phyloP scores from a whole-genome alignment of 176 grass and related monocot species.

The Elymus sibiricus region DNA sequence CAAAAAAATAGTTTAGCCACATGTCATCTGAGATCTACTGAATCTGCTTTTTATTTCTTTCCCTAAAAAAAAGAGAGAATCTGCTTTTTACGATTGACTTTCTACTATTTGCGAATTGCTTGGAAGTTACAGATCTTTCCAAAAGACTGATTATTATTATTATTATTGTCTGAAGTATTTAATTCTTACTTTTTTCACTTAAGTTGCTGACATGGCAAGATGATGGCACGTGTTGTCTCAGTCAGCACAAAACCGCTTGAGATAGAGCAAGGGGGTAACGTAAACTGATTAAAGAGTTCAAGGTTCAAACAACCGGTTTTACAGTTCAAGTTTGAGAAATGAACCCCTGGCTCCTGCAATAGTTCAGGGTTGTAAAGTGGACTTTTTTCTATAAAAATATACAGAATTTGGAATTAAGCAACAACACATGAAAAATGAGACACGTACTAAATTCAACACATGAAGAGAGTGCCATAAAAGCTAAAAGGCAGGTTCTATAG shows the following conservation, averaged over 20 bases:
- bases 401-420: conserved; percentile 12
- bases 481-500: too few species aligned
- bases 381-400: not conserved
- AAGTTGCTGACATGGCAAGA: not conserved
- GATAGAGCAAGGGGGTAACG: not conserved
- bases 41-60: not conserved
- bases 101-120: not conserved
- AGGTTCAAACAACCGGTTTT: not conserved
- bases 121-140: not conserved
- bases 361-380: not conserved
- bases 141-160: not conserved
- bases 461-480: too few species aligned
- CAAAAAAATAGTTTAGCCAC: not conserved
- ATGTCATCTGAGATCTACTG: not conserved
- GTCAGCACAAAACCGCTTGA: not conserved
- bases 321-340: not conserved
- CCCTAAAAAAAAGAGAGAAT: not conserved
- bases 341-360: not conserved
- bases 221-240: not conserved
- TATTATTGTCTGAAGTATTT: not conserved
- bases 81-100: not conserved
- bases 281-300: not conserved
- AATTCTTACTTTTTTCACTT: not conserved
- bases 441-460: conserved; percentile 7
- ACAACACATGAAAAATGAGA: not conserved